These are phyloP conservation scores for Spinacia oleracea DNA, from an alignment of 179 eudicot genomes.

Conservation along the genomic window DNA sequence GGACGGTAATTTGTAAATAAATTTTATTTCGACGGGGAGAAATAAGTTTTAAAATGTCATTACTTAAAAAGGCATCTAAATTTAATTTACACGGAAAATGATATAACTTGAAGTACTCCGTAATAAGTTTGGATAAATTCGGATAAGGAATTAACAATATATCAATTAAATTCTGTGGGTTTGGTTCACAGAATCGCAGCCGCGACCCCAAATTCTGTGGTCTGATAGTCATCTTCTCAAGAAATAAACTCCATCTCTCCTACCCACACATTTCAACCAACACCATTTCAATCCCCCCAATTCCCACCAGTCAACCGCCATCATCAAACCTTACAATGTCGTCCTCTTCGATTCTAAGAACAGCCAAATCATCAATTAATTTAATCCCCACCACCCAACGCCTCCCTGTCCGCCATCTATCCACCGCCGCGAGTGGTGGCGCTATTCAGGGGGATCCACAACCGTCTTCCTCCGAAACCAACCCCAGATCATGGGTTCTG, in stretches of 20 bases:
- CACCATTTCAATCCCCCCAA: background rate
- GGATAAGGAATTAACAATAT: too few relatives aligned
- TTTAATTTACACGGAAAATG: too few relatives aligned
- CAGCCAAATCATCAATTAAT: slow-evolving; percentile 35
- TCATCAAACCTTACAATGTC: slow-evolving; percentile 35
- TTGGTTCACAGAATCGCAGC: background rate
- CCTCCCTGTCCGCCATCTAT: slow-evolving; percentile 29
- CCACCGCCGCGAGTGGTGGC: slow-evolving; percentile 18
- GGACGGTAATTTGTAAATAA: too few relatives aligned
- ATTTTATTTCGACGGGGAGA: too few relatives aligned
- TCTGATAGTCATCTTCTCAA: background rate
- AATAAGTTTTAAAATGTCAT: too few relatives aligned
- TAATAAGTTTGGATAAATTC: too few relatives aligned
- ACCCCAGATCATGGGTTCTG: slow-evolving; percentile 27
- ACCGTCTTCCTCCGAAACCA: slow-evolving; percentile 18
- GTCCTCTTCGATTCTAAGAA: slow-evolving; percentile 45
- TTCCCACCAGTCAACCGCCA: slow-evolving; percentile 9
- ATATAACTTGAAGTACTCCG: too few relatives aligned
- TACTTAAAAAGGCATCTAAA: too few relatives aligned
- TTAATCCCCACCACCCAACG: slow-evolving; percentile 32
- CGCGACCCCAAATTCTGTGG: background rate
- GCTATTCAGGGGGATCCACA: slow-evolving; percentile 14
- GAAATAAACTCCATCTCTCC: background rate
- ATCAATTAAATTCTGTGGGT: too few relatives aligned
- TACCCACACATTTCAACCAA: background rate